phyloP scores from a whole-genome alignment of 305 asterid species.

The Solanum aculeatissimum region DNA sequence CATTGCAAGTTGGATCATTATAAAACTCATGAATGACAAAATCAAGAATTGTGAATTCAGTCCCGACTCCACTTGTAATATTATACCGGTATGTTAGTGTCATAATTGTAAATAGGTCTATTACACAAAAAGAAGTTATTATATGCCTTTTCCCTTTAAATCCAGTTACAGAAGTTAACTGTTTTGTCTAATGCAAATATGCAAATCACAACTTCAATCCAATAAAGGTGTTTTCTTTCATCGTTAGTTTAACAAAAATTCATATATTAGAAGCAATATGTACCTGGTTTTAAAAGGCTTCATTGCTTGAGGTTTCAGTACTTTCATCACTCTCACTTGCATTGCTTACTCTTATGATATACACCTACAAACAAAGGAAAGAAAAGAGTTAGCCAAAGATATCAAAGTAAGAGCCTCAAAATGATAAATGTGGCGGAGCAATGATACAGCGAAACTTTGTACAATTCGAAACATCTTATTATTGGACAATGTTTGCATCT shows the following conservation, averaged over 20 bases:
- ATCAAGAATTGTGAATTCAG: background rate
- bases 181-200: too few relatives aligned
- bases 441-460: background rate
- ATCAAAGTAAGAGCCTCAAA: background rate
- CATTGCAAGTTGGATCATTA: background rate
- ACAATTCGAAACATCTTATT: background rate
- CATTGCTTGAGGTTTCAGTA: background rate
- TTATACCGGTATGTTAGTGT: background rate
- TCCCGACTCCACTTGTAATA: background rate
- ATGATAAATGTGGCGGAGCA: background rate
- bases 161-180: too few relatives aligned
- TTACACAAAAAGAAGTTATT: too few relatives aligned
- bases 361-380: conserved; percentile 17
- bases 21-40: background rate
- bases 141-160: too few relatives aligned
- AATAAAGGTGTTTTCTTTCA: background rate
- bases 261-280: background rate
- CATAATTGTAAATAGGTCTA: too few relatives aligned
- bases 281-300: background rate
- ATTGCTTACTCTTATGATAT: conserved; percentile 28
- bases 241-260: background rate
- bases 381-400: background rate
- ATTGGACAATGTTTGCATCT: background rate
- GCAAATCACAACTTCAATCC: background rate
- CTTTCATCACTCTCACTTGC: conserved; percentile 1